These are phyloP conservation scores for Puccinellia tenuiflora DNA, from an alignment of 176 grass and related monocot species.

Conservation along the genomic window DNA sequence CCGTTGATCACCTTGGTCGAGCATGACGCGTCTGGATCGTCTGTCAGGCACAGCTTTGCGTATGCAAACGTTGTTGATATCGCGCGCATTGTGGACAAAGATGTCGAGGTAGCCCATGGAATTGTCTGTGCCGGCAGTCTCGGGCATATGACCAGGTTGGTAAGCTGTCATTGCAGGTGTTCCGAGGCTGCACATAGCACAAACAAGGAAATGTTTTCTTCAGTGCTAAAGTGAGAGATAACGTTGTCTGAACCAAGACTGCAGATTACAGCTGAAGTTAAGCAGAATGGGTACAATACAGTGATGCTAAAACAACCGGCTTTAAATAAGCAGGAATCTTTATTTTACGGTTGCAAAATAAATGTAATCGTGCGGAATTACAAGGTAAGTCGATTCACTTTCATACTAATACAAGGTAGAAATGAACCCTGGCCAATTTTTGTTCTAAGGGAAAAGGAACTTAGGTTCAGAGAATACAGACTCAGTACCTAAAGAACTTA, in stretches of 20 bases:
- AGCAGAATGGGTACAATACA: background rate
- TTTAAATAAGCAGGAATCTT: background rate
- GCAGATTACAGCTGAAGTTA: background rate
- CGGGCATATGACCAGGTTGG: constrained; percentile 4
- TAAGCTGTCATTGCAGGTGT: constrained; percentile 18
- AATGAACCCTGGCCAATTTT: background rate
- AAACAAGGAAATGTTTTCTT: background rate
- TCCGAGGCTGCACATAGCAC: constrained; percentile 17
- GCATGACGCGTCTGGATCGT: constrained; percentile 37
- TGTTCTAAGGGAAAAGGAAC: background rate
- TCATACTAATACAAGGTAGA: background rate
- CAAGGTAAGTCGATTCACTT: background rate
- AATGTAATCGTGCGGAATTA: background rate
- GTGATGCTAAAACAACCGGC: background rate
- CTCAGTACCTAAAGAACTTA: background rate
- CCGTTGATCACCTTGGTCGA: constrained; percentile 79
- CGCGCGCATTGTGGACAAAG: constrained; percentile 72
- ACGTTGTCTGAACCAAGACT: background rate
- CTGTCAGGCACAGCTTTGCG: constrained; percentile 75
- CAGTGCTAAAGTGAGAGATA: background rate
- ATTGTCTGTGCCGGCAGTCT: background rate
- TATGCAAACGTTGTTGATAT: constrained; percentile 98
- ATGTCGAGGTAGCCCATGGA: constrained; percentile 67
- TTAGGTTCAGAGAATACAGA: background rate
- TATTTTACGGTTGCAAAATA: background rate